Evolutionary conservation across 1,284 basidiomycete species (phyloP).

Genomic region (Quambalaria eucalypti): DNA sequence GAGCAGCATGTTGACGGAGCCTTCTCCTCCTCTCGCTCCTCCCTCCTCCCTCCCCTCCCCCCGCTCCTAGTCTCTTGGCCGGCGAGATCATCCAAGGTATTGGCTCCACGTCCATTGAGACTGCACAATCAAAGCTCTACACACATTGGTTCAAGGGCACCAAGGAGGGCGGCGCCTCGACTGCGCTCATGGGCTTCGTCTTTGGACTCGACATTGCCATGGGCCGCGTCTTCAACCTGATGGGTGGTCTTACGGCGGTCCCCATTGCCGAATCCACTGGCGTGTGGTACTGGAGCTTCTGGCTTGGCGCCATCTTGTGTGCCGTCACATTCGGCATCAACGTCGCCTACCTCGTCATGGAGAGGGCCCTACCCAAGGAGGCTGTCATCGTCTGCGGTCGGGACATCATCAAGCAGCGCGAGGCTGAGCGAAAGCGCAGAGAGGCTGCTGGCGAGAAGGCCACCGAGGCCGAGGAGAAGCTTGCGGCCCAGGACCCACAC

Average conservation of each 20-base stretch:
- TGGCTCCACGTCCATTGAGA: conserved; percentile 44
- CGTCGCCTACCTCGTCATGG: conserved; percentile 44
- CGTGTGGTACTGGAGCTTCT: conserved; percentile 47
- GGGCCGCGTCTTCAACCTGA: conserved; percentile 27
- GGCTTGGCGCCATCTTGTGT: conserved; percentile 45
- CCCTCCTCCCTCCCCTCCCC: conserved; percentile 12
- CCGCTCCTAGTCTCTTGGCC: conserved; percentile 25
- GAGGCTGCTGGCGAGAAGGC: background rate
- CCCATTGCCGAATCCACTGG: conserved; percentile 47
- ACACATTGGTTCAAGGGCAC: conserved; percentile 10
- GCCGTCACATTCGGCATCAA: conserved; percentile 34
- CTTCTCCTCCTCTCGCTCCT: too few relatives aligned
- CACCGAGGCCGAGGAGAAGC: too few relatives aligned
- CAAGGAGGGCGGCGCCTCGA: conserved; percentile 1
- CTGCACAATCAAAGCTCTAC: conserved; percentile 30
- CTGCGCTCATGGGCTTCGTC: conserved; percentile 21
- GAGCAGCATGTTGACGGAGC: too few relatives aligned
- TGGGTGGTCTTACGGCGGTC: conserved; percentile 37
- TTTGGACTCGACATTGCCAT: conserved; percentile 45
- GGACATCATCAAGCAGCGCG: conserved; percentile 7
- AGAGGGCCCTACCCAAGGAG: conserved; percentile 39
- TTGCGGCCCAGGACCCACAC: too few relatives aligned
- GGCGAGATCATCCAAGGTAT: conserved; percentile 35
- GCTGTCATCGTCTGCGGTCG: conserved; percentile 36
- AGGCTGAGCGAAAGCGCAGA: background rate